Percentiles rank a stretch among this genome's conserved stretches.
Conservation (phyloP, 2,329 filamentous ascomycete genomes). For the Colletotrichum eleusines region DNA sequence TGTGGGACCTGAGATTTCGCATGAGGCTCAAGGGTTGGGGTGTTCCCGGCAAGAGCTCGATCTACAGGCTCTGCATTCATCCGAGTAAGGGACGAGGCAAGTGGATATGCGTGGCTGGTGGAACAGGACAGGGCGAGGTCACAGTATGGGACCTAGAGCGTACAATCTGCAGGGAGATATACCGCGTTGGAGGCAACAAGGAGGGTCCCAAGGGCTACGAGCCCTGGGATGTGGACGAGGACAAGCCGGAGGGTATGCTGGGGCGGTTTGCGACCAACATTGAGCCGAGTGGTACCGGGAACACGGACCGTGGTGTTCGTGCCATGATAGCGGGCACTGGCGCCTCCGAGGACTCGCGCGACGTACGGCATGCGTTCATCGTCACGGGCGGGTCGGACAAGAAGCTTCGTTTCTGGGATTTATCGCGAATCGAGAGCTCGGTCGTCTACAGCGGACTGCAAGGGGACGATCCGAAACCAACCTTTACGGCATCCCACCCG, state of each 20-base stretch:
- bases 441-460: slow-evolving; percentile 83
- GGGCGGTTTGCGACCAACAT: slow-evolving; percentile 83
- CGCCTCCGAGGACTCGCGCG: slow-evolving; percentile 75
- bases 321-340: slow-evolving; percentile 81
- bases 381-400: slow-evolving; percentile 90
- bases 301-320: slow-evolving; percentile 75
- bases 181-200: slow-evolving; percentile 75
- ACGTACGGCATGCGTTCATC: slow-evolving; percentile 84
- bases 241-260: slow-evolving; percentile 87
- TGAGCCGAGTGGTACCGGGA: slow-evolving; percentile 68
- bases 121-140: slow-evolving; percentile 87
- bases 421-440: slow-evolving; percentile 81
- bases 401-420: slow-evolving; percentile 94
- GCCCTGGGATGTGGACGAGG: slow-evolving; percentile 90
- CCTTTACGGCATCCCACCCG: slow-evolving; percentile 75
- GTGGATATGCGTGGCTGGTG: slow-evolving; percentile 90
- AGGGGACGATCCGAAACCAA: slow-evolving; percentile 77
- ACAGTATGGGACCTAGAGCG: slow-evolving; percentile 97
- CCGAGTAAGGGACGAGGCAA: slow-evolving; percentile 82
- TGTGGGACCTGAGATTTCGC: slow-evolving; percentile 98
- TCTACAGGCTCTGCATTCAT: slow-evolving; percentile 84
- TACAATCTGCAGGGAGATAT: slow-evolving; percentile 87
- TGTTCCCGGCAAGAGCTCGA: slow-evolving; percentile 81
- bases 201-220: slow-evolving; percentile 77
- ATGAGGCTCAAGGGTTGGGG: slow-evolving; percentile 91